Conservation (phyloP, 73 alveolate genomes). For the Blepharisma japonicum region DNA sequence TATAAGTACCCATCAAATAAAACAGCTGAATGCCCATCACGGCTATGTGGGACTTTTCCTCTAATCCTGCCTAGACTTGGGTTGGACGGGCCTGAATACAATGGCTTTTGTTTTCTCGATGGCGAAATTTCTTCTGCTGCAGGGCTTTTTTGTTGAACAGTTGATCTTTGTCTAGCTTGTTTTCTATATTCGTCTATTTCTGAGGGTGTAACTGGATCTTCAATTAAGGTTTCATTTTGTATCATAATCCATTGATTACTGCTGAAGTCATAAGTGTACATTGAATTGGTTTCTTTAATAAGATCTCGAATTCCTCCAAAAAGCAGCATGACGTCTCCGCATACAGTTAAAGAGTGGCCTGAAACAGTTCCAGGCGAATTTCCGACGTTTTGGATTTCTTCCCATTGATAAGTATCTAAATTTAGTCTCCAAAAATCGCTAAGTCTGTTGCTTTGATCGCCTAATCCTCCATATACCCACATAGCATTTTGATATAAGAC, state of each 20-base stretch:
- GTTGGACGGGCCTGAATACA: neutral
- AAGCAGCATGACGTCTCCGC: neutral
- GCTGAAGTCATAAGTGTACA: neutral
- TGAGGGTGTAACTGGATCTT: neutral
- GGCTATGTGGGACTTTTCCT: neutral
- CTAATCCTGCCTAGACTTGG: neutral
- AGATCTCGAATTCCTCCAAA: constrained; percentile 44
- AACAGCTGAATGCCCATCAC: constrained; percentile 16
- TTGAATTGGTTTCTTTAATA: neutral
- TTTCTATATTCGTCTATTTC: neutral
- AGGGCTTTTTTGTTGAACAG: neutral
- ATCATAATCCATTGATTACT: neutral
- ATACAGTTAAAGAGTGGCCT: neutral
- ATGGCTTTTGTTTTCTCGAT: neutral
- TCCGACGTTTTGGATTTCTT: neutral
- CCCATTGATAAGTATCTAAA: neutral
- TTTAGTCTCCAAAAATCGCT: neutral
- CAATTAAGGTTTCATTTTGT: neutral
- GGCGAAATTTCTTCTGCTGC: neutral
- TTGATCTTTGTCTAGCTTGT: neutral
- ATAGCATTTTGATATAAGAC: neutral
- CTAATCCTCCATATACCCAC: neutral
- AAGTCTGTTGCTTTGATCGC: constrained; percentile 35
- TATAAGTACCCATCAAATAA: neutral
- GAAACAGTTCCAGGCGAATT: neutral